Evolutionary conservation across 1,284 basidiomycete genomes (phyloP), one percentile per base, ranked within the genome.

Genomic region (Fomitiporia mediterranea): DNA sequence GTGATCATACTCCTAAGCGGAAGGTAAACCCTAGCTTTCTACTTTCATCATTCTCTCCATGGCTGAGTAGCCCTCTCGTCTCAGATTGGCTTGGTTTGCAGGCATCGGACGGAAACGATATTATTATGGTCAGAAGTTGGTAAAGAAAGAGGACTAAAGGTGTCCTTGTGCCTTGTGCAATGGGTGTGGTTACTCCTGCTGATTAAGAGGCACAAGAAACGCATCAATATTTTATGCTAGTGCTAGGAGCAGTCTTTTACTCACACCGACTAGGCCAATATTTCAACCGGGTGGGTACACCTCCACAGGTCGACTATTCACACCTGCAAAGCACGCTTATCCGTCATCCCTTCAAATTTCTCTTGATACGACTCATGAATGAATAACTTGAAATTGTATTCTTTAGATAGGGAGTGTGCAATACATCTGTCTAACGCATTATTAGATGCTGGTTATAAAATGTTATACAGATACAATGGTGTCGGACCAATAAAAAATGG

Each of bases 41-140:
- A 19, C 27, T 38, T n/a, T 4, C n/a, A n/a, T 34, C 23, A 44
- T n/a, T 21, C 17, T 23, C 7, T 30, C 15, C 17, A 35, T 25
- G 4, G n/a, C 27, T 34, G 21, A 39, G 34, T 40, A 52, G 34
- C 28, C 56, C 23, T 40, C 49, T 7, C 46, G 50, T n/a, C 47
- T 5, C 60, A 84, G 85, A 62, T 63, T 81, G 46, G 78, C 81
- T 2, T 89, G 86, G 85, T 86, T 87, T 66, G 57, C 72, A 55
- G 85, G 84, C 4, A 69, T 87, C 44, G 82, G 82, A 27, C 73
- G 85, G 19, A 78, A 72, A 51, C 75, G 77, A 23, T 86, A 81
- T 66, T 80, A 79, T 64, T 81, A 73, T 58, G 74, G 79, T 6
- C 40, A 46, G 42, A 30, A 48, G 27, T 6, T 21, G 3, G 11